A percentile compares a stretch with the other conserved stretches of the same genome.
phyloP scores from a whole-genome alignment of 306 rosid genomes.

The Vigna radiata region DNA sequence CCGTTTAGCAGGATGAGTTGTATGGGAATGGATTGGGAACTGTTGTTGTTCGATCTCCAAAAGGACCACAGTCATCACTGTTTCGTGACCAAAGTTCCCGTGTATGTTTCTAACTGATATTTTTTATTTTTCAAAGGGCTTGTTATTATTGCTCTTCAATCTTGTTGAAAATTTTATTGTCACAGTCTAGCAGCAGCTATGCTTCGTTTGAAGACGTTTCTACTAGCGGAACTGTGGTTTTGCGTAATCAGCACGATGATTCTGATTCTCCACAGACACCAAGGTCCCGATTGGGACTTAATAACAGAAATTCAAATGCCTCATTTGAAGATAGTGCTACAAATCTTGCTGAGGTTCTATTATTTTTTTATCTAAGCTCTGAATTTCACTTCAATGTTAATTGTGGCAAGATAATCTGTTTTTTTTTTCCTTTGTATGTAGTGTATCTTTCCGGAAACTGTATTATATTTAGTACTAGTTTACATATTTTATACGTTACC shows the following conservation, averaged over 20 bases:
- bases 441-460: background rate
- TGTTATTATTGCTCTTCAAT: slow-evolving; percentile 33
- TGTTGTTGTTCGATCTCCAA: slow-evolving; percentile 77
- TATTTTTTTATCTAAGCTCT: slow-evolving; percentile 20
- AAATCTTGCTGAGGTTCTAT: slow-evolving; percentile 87
- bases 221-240: slow-evolving; percentile 80
- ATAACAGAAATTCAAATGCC: slow-evolving; percentile 69
- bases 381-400: slow-evolving; percentile 4
- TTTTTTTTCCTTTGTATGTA: slow-evolving; percentile 5
- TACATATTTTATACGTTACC: background rate
- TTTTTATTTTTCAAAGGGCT: background rate
- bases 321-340: slow-evolving; percentile 80
- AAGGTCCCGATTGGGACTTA: slow-evolving; percentile 68
- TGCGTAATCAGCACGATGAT: slow-evolving; percentile 77
- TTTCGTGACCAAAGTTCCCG: slow-evolving; percentile 57
- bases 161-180: slow-evolving; percentile 37
- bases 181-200: slow-evolving; percentile 72
- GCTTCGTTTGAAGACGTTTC: slow-evolving; percentile 75
- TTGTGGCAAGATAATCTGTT: background rate
- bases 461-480: slow-evolving; percentile 1
- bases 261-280: slow-evolving; percentile 76
- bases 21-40: slow-evolving; percentile 83
- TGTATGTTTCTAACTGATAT: slow-evolving; percentile 52
- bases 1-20: slow-evolving; percentile 72
- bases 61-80: slow-evolving; percentile 57